Base-by-base conservation (phyloP, 2,329 filamentous ascomycete genomes). In the Apiospora hydei region DNA sequence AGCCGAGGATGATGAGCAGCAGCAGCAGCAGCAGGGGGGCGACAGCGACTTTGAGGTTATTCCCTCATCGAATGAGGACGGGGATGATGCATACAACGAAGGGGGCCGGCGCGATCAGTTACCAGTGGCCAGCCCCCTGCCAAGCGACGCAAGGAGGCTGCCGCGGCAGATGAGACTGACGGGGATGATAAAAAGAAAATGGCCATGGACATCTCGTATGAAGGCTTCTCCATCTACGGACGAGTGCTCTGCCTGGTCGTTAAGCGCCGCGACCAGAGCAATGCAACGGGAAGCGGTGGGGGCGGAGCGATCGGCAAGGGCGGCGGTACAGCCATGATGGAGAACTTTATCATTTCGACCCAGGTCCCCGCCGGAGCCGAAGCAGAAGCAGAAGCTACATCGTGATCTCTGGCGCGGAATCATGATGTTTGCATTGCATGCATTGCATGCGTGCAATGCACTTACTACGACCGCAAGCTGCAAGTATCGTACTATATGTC, bases 161-260 rank as follows among this genome's bases (percentile, higher is more conserved):
- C 77, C 26, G 74, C 38, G 7, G 78, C 78, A 34, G 83, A 79
- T 24, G 21, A 64, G 57, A 80, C 80, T 24, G 80, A 81, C 13
- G 53, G 34, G 26, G 91, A 93, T 72, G 93, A 97, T 78, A 97
- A 98, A 84, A 98, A 99, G 85, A 98, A 98, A 82, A 84, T 97
- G 77, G 90, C 89, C 26, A 89, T 98, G 85, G 92, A 93, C 74
- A 96, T 96, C 38, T 92, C 91, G 18, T 99, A 98, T 83, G 95
- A 98, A 78, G 96, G 96, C 11, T 98, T 98, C 83, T 94, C 93
- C 77, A 98, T 99, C 79, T 97, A 98, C 83, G 95, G 96, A 14
- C 93, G 94, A 76, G 94, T 98, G 67, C 86, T 99, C 38, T 98
- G 95, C 82, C 87, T 99, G 72, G 93, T 99, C 11, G 92, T 99